phyloP scores from a whole-genome alignment of 23 red algal species.

The Gracilaria caudata region DNA sequence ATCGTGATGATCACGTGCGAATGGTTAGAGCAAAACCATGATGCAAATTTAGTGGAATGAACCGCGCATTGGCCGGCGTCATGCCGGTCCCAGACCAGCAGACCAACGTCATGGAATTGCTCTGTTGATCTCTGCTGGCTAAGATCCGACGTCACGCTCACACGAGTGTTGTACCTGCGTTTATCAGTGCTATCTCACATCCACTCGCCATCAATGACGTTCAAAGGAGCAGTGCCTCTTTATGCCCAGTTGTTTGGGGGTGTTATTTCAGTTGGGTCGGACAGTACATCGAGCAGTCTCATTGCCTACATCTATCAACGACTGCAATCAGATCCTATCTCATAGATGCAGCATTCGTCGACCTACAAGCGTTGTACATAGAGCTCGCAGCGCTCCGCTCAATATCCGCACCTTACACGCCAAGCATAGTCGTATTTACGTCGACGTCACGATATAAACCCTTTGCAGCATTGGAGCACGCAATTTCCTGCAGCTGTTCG shows the following conservation, averaged over 20 bases:
- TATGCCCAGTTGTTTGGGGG: neutral
- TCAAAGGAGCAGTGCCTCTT: neutral
- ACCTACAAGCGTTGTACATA: neutral
- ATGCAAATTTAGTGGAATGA: neutral
- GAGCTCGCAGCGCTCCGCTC: neutral
- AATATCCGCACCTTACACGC: neutral
- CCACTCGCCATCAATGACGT: neutral
- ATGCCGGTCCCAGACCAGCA: neutral
- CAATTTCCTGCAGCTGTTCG: neutral
- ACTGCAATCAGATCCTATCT: neutral
- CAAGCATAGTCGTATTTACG: neutral
- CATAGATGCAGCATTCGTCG: neutral
- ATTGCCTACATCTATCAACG: neutral
- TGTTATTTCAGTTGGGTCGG: neutral
- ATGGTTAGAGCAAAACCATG: neutral
- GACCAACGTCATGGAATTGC: neutral
- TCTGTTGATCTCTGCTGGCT: neutral
- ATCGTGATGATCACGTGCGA: neutral
- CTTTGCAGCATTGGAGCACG: neutral
- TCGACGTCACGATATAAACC: slow-evolving; percentile 1
- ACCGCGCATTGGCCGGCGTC: too few species aligned
- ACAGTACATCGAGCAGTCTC: neutral
- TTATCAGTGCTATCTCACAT: neutral
- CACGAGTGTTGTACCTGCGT: neutral
- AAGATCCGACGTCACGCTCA: neutral